Percentiles rank a stretch among this genome's conserved stretches.
phyloP scores from a whole-genome alignment of 306 rosid species.

The Herpetospermum pedunculosum region DNA sequence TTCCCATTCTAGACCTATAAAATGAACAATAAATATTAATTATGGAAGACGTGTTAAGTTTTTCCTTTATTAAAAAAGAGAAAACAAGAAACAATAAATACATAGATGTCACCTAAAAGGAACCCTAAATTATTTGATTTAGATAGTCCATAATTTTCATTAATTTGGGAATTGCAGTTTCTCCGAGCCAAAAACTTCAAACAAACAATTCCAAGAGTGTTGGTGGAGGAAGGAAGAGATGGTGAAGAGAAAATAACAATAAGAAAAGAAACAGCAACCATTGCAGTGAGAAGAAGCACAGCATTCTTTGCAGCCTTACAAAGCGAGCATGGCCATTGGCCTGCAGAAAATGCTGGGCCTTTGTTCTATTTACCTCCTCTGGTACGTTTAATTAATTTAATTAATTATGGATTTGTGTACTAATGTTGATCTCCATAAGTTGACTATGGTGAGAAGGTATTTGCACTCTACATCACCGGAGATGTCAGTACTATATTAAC shows the following conservation, averaged over 20 bases:
- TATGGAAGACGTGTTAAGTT: too few species aligned
- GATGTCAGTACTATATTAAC: conserved; percentile 22
- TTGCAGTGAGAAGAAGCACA: background rate
- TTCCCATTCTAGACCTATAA: too few species aligned
- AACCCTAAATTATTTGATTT: background rate
- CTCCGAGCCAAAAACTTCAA: conserved; percentile 10
- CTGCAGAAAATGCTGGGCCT: conserved; percentile 7
- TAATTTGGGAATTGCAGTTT: background rate
- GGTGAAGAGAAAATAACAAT: background rate
- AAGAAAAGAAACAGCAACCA: background rate
- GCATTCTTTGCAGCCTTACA: conserved; percentile 4
- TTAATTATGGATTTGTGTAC: too few species aligned
- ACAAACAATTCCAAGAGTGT: background rate
- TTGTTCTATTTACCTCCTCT: conserved; percentile 1
- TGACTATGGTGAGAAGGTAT: conserved; percentile 16
- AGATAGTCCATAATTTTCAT: background rate
- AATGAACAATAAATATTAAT: too few species aligned
- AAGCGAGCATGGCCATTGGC: conserved; percentile 16
- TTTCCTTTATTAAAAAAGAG: too few species aligned
- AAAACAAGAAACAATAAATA: too few species aligned
- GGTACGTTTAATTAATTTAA: background rate
- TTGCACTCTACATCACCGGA: conserved; percentile 32
- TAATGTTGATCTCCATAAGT: too few species aligned
- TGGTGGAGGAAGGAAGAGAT: background rate
- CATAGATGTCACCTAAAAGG: too few species aligned